Evolutionary conservation across 2,329 filamentous ascomycete genomes (phyloP).

Genomic region (Colletotrichum sidae): DNA sequence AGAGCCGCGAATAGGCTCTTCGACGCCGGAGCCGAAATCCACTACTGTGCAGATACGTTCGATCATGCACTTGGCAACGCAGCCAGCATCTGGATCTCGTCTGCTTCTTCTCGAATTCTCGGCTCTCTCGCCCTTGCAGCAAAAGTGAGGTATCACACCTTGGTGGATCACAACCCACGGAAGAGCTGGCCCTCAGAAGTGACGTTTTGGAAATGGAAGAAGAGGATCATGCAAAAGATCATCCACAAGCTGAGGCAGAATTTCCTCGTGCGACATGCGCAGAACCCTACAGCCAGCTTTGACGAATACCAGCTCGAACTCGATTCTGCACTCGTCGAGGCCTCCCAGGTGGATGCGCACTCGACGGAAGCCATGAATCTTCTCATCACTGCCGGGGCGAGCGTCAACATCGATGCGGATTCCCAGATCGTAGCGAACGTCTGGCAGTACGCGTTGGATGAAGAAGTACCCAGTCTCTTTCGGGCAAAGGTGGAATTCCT

Average conservation of each 20-base stretch:
- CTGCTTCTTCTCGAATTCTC: not conserved
- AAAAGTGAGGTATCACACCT: not conserved
- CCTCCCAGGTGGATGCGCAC: constrained; percentile 3
- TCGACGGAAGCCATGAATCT: not conserved
- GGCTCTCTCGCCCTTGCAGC: constrained; percentile 6
- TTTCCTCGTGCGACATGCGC: not conserved
- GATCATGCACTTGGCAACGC: fast-evolving
- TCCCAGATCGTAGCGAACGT: not conserved
- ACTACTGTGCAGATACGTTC: not conserved
- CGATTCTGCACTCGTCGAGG: constrained; percentile 9
- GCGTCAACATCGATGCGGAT: not conserved
- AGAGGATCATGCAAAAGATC: not conserved
- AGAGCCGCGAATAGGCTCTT: not conserved
- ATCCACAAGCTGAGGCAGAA: not conserved
- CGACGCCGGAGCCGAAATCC: not conserved
- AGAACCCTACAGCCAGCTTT: not conserved
- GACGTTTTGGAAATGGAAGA: constrained; percentile 10
- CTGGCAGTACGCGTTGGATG: constrained; percentile 10
- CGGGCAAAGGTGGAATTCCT: constrained; percentile 14
- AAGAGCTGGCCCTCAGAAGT: not conserved
- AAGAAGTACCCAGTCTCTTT: constrained; percentile 7
- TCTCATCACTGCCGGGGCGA: not conserved
- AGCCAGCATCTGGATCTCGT: too few species aligned
- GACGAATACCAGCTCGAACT: constrained; percentile 6
- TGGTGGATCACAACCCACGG: not conserved